Percentiles rank a stretch among this genome's conserved stretches.
These are phyloP conservation scores for Nicotiana sylvestris DNA, from an alignment of 257 asterid genomes.

Conservation along the genomic window DNA sequence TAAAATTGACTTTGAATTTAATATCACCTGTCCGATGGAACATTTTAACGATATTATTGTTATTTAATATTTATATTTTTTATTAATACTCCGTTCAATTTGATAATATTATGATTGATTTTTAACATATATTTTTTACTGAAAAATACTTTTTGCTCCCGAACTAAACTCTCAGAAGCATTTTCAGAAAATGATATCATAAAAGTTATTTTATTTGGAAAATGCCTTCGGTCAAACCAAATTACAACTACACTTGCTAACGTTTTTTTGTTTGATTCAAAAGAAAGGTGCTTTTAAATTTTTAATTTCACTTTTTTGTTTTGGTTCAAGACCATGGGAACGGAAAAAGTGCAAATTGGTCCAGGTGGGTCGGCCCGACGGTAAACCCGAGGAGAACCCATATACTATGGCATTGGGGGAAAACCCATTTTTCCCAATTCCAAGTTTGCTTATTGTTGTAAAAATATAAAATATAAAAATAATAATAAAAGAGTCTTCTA, in stretches of 20 bases:
- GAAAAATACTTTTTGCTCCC: too few species aligned
- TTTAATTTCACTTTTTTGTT: background rate
- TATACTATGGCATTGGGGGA: background rate
- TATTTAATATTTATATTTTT: too few species aligned
- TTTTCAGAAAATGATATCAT: too few species aligned
- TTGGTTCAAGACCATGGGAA: slow-evolving; percentile 18
- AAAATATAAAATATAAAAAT: background rate
- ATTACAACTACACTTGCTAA: background rate
- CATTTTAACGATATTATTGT: too few species aligned
- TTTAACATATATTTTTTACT: too few species aligned
- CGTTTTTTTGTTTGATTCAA: background rate
- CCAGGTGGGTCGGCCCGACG: slow-evolving; percentile 27
- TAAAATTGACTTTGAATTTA: too few species aligned
- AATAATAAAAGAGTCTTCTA: background rate
- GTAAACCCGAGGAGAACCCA: slow-evolving; percentile 22
- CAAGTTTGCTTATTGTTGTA: background rate
- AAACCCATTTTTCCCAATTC: background rate
- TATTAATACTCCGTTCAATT: too few species aligned
- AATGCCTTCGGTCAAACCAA: too few species aligned
- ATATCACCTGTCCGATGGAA: too few species aligned
- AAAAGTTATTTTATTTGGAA: too few species aligned
- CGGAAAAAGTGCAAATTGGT: slow-evolving; percentile 28
- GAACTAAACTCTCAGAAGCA: too few species aligned
- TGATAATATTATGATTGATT: too few species aligned
- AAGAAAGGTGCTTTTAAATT: background rate